Conservation (phyloP, 768 basidiomycete species). For the Rhizopogon vulgaris region DNA sequence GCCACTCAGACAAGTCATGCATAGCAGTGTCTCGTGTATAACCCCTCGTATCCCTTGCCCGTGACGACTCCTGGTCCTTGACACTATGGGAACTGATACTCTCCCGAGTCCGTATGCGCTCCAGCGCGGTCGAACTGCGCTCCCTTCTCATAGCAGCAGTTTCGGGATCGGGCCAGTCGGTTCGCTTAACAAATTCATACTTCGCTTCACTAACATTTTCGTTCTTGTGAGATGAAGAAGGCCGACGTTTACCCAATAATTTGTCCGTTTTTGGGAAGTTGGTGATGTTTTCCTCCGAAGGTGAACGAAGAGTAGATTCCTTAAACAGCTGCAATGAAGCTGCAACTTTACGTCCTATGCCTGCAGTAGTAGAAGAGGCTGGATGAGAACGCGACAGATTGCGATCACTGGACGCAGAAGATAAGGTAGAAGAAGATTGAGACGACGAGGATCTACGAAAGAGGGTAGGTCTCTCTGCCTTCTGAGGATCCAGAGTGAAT, state of each 20-base stretch:
- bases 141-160: constrained; percentile 63
- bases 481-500: constrained; percentile 16
- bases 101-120: constrained; percentile 52
- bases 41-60: constrained; percentile 28
- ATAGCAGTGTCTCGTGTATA: constrained; percentile 39
- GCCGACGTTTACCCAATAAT: constrained; percentile 23
- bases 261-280: constrained; percentile 18
- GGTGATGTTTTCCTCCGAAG: constrained; percentile 28
- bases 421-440: constrained; percentile 7
- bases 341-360: constrained; percentile 78
- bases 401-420: constrained; percentile 12
- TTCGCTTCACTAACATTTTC: constrained; percentile 59
- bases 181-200: constrained; percentile 78
- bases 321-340: constrained; percentile 79
- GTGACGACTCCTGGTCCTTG: constrained; percentile 18
- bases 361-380: constrained; percentile 18
- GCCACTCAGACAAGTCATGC: constrained; percentile 50
- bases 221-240: constrained; percentile 32
- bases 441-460: constrained; percentile 29
- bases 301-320: constrained; percentile 46
- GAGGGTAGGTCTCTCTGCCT: constrained; percentile 17
- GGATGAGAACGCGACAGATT: constrained; percentile 5
- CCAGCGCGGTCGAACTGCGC: constrained; percentile 56
- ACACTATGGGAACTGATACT: constrained; percentile 17
- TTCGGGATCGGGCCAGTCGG: constrained; percentile 83